A percentile compares a stretch with the other conserved stretches of the same genome.
phyloP scores from a whole-genome alignment of 1,284 basidiomycete species.

The Tilletiopsis washingtonensis region DNA sequence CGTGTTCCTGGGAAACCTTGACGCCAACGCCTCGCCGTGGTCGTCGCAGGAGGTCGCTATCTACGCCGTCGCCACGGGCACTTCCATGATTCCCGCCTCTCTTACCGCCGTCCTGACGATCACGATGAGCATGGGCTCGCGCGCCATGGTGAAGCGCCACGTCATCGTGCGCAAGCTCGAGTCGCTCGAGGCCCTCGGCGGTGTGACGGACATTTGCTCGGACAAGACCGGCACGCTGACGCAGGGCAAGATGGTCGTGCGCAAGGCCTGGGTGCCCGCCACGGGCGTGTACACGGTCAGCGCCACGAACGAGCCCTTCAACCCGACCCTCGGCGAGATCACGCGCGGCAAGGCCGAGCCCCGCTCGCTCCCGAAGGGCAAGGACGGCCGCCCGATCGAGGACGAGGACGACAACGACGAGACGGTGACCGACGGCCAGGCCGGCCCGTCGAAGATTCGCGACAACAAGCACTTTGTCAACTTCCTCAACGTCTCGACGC shows the following conservation, averaged over 20 bases:
- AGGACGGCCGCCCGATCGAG: constrained; percentile 11
- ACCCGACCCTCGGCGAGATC: constrained; percentile 49
- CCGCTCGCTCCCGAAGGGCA: constrained; percentile 10
- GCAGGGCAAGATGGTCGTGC: constrained; percentile 45
- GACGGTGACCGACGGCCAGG: constrained; percentile 33
- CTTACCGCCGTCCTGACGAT: constrained; percentile 46
- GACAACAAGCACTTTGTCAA: constrained; percentile 23
- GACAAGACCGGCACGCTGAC: constrained; percentile 47
- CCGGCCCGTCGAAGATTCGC: constrained; percentile 18
- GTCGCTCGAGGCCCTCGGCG: constrained; percentile 43
- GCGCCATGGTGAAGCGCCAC: constrained; percentile 54
- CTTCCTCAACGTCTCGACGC: constrained; percentile 41
- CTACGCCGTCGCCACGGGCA: constrained; percentile 52
- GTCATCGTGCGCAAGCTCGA: constrained; percentile 54
- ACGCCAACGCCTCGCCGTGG: constrained; percentile 23
- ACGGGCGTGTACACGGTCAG: constrained; percentile 36
- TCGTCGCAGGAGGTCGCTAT: constrained; percentile 43
- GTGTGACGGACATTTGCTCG: constrained; percentile 45
- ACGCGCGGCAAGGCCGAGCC: constrained; percentile 24
- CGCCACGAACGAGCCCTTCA: constrained; percentile 43
- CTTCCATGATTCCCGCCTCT: constrained; percentile 54
- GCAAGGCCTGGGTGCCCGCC: constrained; percentile 42
- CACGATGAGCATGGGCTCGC: constrained; percentile 54
- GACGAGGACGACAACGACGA: constrained; percentile 48
- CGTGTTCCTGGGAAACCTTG: constrained; percentile 46